Evolutionary conservation across 257 asterid genomes (phyloP), one percentile per base, ranked within the genome.

Genomic region (Capsicum chinense): DNA sequence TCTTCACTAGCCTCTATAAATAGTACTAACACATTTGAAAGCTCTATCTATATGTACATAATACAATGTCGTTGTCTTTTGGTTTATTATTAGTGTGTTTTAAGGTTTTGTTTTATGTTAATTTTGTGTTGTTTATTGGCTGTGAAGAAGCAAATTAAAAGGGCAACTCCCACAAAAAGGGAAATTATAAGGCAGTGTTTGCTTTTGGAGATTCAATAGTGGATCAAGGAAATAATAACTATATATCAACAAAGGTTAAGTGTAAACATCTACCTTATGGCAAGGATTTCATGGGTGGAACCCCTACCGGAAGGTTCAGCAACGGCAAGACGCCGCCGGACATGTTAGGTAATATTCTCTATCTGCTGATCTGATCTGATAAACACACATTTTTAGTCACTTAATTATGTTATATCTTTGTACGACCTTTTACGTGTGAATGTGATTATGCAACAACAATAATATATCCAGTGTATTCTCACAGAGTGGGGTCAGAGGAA

Each of bases 181-280:
- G 4, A 17, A 10, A 1, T 56, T 9, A 1, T 11, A 56, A 56
- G 17, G 59, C 59, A 56, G 59, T 56, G 56, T 90, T 92, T 5
- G 95, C 91, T 1, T 94, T 85, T 13, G 97, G 97, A 17, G 98
- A 94, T 79, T 94, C 98, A 64, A 91, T 94, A 0, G 94, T 89
- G 0, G 97, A 94, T 80, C 93, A 90, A 79, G 97, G 98, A 3
- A 92, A 87, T 68, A 94, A 94, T 78, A 94, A 93, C 8, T 81
- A 6, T 0, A 3, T 90, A 0, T 3, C 19, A 9, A 89, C 97
- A 0, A 0, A 85, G 12, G 39, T 59, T 5, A 88, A 87, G 84
- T 79, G 90, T 73, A 74, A 94, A 42, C 92, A 89, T 56, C 85
- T 79, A 13, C 97, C 98, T 2, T 94, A 94, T 50, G 97, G 98